Percentiles rank a stretch among this genome's conserved stretches.
phyloP scores from a whole-genome alignment of 768 basidiomycete species.

The Suillus brevipes region DNA sequence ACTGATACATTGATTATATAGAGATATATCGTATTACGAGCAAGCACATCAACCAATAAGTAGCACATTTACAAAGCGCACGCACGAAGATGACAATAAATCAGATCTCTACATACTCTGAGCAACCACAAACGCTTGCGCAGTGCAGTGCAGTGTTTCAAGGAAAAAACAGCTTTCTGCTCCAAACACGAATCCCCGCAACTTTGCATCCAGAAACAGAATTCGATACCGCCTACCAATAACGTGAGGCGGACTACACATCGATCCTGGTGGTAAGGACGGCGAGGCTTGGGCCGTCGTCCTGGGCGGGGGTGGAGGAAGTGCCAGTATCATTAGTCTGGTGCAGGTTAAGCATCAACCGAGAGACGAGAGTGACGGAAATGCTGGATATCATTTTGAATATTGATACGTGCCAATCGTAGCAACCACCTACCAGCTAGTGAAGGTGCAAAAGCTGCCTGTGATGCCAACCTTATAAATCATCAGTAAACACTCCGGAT shows the following conservation, averaged over 20 bases:
- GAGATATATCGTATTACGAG: not conserved
- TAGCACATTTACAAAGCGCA: not conserved
- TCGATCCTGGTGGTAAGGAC: not conserved
- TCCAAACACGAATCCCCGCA: not conserved
- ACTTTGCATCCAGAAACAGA: not conserved
- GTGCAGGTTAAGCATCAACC: slow-evolving; percentile 57
- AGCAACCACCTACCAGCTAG: slow-evolving; percentile 41
- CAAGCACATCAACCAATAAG: not conserved
- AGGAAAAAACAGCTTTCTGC: not conserved
- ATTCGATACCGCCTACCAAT: not conserved
- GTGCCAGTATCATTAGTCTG: slow-evolving; percentile 29
- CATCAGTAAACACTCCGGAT: not conserved
- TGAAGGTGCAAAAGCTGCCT: slow-evolving; percentile 49
- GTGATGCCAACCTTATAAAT: slow-evolving; percentile 22
- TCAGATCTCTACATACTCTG: not conserved
- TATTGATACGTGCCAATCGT: not conserved
- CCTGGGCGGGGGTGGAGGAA: slow-evolving; percentile 16
- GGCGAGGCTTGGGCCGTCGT: slow-evolving; percentile 44
- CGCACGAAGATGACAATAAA: not conserved
- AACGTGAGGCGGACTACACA: not conserved
- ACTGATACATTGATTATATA: too few relatives aligned
- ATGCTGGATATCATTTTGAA: slow-evolving; percentile 31
- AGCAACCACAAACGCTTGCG: not conserved
- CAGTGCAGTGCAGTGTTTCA: not conserved
- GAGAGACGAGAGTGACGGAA: slow-evolving; percentile 54